Conservation (phyloP, 805 yeast species). For the Metschnikowia rubicola region DNA sequence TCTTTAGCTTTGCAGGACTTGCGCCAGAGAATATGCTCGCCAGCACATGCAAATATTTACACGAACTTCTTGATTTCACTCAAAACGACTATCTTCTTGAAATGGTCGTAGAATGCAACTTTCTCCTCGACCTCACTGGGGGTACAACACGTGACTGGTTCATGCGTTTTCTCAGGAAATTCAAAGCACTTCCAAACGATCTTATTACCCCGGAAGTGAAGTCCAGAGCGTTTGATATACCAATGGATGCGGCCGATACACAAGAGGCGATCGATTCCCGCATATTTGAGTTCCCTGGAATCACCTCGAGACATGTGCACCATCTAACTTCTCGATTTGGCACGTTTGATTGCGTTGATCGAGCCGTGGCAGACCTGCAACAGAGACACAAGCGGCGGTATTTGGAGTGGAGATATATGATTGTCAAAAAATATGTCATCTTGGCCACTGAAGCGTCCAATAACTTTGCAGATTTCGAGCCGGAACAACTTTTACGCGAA, state of each 20-base stretch:
- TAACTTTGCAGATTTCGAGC: conserved; percentile 1
- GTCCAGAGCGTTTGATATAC: conserved; percentile 1
- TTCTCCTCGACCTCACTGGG: conserved; percentile 17
- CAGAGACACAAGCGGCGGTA: conserved; percentile 3
- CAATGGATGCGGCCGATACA: conserved; percentile 1
- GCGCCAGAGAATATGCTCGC: conserved; percentile 29
- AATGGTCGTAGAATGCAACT: conserved; percentile 23
- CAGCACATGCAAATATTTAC: conserved; percentile 28
- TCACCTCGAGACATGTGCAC: conserved; percentile 11
- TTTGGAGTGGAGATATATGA: conserved; percentile 14
- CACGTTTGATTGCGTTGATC: background rate
- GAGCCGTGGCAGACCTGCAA: background rate
- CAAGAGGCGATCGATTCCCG: conserved; percentile 11
- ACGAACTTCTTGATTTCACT: conserved; percentile 21
- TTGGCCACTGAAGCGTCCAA: conserved; percentile 4
- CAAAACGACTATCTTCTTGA: conserved; percentile 11
- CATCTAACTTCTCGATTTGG: conserved; percentile 3
- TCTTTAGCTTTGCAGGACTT: conserved; percentile 38
- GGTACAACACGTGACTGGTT: conserved; percentile 12
- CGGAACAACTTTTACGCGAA: conserved; percentile 2
- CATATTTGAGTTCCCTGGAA: conserved; percentile 14
- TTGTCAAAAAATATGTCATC: conserved; percentile 7
- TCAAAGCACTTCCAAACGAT: conserved; percentile 5
- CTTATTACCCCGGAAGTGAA: background rate
- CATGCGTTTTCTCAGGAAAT: background rate